Evolutionary conservation across 148 eudicot species (phyloP), one percentile per base, ranked within the genome.

Genomic region (Talinum fruticosum): DNA sequence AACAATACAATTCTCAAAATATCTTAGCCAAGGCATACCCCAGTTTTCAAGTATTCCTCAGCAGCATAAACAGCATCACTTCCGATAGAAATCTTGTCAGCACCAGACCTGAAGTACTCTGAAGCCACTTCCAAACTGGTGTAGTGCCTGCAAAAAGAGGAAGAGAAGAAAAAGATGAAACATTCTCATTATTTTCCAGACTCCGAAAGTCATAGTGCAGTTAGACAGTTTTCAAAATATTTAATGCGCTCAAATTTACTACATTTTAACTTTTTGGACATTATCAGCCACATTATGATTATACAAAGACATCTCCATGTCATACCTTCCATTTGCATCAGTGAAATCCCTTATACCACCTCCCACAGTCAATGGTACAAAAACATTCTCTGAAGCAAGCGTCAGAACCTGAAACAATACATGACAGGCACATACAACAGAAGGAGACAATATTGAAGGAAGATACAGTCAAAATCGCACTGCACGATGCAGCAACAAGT

Each of bases 21-120:
- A 33, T 34, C 12, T 76, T 32, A 79, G 67, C 23, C 30, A 76
- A 57, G 67, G 14, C 90, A 67, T 83, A 96, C 99, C 84, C 94
- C 97, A 28, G 91, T 89, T 81, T 69, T 93, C 68, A 90, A 68
- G 79, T 84, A 93, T 75, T 91, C 99, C 82, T 96, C 99, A 37
- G 97, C 97, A 78, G 98, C 99, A 90, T 86, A 93, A 84, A 96
- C 99, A 59, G 98, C 99, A 80, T 96, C 99, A 77, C 97, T 96
- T 78, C 99, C 99, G 66, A 96, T 93, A 37, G 99, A 96, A 78
- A 96, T 79, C 77, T 96, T 96, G 81, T 96, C 99, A 61, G 98
- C 99, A 69, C 98, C 99, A 71, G 99, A 96, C 84, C 99, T 78
- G 80, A 96, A 96, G 83, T 96, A 96, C 84, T 96, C 99, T 80